Percentiles rank a stretch among this genome's conserved stretches.
phyloP scores from a whole-genome alignment of 192 early-diverging fungal species.

The Linnemannia hyalina region DNA sequence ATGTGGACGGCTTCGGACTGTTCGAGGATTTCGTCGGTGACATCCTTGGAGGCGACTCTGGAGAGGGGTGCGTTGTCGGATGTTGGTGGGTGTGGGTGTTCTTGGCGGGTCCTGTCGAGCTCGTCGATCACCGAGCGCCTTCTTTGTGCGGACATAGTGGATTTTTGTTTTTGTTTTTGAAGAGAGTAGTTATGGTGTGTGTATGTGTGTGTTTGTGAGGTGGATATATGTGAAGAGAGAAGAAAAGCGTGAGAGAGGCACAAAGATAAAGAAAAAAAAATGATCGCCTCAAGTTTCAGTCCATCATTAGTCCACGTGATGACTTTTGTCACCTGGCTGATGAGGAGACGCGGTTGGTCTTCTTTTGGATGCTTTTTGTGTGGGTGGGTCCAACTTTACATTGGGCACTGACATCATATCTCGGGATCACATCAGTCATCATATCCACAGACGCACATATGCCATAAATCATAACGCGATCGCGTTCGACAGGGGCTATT shows the following conservation, averaged over 20 bases:
- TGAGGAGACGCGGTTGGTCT: neutral
- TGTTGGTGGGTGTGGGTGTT: conserved; percentile 21
- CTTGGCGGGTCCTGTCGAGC: conserved; percentile 28
- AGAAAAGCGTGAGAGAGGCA: neutral
- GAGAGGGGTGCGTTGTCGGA: neutral
- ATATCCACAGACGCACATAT: too few relatives aligned
- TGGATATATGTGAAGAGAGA: neutral
- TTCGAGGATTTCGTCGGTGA: conserved; percentile 30
- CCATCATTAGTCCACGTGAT: neutral
- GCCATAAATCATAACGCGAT: too few relatives aligned
- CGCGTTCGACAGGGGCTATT: too few relatives aligned
- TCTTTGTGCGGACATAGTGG: neutral
- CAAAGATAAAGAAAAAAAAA: neutral
- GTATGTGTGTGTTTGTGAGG: neutral
- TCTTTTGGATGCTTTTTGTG: neutral
- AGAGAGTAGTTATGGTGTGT: neutral
- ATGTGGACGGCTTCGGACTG: conserved; percentile 22
- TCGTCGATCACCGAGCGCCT: conserved; percentile 28
- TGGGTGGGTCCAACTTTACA: too few relatives aligned
- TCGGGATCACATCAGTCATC: neutral
- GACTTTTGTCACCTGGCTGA: neutral
- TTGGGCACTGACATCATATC: conserved; percentile 3
- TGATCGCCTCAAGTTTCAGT: neutral
- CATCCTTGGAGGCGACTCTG: neutral
- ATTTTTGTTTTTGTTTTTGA: neutral